A percentile compares a stretch with the other conserved stretches of the same genome.
These are phyloP conservation scores for Gillenia trifoliata DNA, from an alignment of 306 rosid species.

Conservation along the genomic window DNA sequence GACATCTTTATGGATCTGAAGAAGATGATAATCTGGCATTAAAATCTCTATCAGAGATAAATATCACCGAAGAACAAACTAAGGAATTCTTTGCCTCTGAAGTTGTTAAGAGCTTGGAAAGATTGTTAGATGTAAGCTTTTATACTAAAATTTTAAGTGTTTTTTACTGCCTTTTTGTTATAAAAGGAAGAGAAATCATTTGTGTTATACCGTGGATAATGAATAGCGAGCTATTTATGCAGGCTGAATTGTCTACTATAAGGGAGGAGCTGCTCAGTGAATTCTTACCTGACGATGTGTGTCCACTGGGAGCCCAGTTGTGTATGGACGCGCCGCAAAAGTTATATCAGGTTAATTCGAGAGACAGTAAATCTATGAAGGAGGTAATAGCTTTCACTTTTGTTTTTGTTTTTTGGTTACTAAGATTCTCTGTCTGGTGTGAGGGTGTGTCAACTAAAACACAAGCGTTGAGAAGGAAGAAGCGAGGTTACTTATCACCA, in stretches of 20 bases:
- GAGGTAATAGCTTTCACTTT: conserved; percentile 20
- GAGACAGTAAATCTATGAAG: conserved; percentile 16
- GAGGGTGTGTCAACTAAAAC: not conserved
- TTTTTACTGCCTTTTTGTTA: not conserved
- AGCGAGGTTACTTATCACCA: not conserved
- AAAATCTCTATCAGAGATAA: conserved; percentile 42
- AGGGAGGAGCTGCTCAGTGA: conserved; percentile 57
- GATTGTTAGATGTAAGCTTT: conserved; percentile 50
- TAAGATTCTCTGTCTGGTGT: not conserved
- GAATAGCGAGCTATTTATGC: conserved; percentile 18
- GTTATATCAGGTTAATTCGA: conserved; percentile 35
- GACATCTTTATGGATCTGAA: conserved; percentile 57
- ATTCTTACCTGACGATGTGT: conserved; percentile 56
- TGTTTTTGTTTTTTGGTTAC: not conserved
- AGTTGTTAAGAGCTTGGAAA: conserved; percentile 57
- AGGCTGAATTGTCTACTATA: conserved; percentile 54
- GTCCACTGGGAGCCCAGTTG: conserved; percentile 63
- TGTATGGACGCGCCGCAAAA: conserved; percentile 27
- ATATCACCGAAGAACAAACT: conserved; percentile 36
- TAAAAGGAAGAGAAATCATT: not conserved
- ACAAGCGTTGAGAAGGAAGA: not conserved
- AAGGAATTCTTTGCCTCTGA: conserved; percentile 56
- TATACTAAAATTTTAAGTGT: not conserved
- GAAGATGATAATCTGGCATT: conserved; percentile 68
- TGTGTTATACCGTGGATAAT: not conserved